Base-by-base conservation (phyloP, 306 rosid species). In the Potentilla sterilis region DNA sequence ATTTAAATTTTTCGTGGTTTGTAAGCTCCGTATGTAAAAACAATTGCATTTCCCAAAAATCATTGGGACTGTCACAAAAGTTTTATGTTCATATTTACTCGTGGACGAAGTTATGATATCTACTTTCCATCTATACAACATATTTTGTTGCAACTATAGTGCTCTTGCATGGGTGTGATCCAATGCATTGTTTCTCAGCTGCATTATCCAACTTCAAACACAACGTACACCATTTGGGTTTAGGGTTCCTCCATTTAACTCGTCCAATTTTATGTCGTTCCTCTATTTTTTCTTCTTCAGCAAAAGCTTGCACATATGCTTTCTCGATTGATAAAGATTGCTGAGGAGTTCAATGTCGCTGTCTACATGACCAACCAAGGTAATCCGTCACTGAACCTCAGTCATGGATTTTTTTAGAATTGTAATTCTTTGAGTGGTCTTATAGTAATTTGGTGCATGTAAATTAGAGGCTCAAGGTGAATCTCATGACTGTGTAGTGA, bases 351-450 rank as follows among this genome's bases (percentile, higher is more conserved):
- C 21, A 28, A 61, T 57, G 81, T 69, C 75, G 98, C 96, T 41
- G 93, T 92, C 70, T 94, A 91, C 83, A 88, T 92, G 98, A 94
- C 97, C 59, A 94, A 94, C 82, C 98, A 94, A 84, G 98, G 98
- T 94, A 87, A 44, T 13, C 18, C 18, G 5, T 57, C 0, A 5
- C n/a, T n/a, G n/a, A n/a, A n/a, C n/a, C n/a, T n/a, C n/a, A n/a
- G n/a, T n/a, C n/a, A n/a, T n/a, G n/a, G n/a, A n/a, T n/a, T n/a
- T n/a, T n/a, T n/a, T n/a, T n/a, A n/a, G n/a, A n/a, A n/a, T n/a
- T n/a, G n/a, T n/a, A n/a, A n/a, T n/a, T n/a, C n/a, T n/a, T n/a
- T n/a, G n/a, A n/a, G n/a, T n/a, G n/a, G n/a, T n/a, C n/a, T n/a
- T n/a, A n/a, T n/a, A n/a, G n/a, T n/a, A n/a, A n/a, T n/a, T n/a